Percentiles rank a stretch among this genome's conserved stretches.
phyloP scores from a whole-genome alignment of 2,329 filamentous ascomycete genomes.

The Kalmusia sp. region DNA sequence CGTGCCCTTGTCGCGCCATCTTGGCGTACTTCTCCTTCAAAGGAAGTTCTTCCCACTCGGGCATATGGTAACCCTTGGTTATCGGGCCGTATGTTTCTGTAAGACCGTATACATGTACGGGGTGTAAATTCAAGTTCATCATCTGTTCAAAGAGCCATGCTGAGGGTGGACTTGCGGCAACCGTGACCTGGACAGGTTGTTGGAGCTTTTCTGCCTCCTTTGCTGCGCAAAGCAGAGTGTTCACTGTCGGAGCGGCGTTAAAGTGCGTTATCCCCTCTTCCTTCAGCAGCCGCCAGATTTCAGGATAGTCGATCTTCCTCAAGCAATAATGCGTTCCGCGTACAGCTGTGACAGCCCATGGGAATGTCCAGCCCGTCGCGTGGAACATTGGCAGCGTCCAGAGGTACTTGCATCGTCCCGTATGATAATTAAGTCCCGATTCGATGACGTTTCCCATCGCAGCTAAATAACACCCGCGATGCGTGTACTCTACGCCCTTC shows the following conservation, averaged over 20 bases:
- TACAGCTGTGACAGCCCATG: slow-evolving; percentile 91
- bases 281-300: slow-evolving; percentile 90
- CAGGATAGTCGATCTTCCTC: slow-evolving; percentile 90
- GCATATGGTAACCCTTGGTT: slow-evolving; percentile 89
- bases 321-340: slow-evolving; percentile 95
- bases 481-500: slow-evolving; percentile 92
- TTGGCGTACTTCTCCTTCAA: slow-evolving; percentile 79
- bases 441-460: slow-evolving; percentile 87
- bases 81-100: slow-evolving; percentile 94
- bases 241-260: slow-evolving; percentile 94
- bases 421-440: slow-evolving; percentile 77
- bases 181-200: slow-evolving; percentile 80
- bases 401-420: slow-evolving; percentile 78
- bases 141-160: slow-evolving; percentile 93
- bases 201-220: slow-evolving; percentile 75
- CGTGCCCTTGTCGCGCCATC: slow-evolving; percentile 95
- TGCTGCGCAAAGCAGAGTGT: slow-evolving; percentile 86
- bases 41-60: slow-evolving; percentile 79
- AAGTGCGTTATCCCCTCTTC: slow-evolving; percentile 91
- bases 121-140: slow-evolving; percentile 83
- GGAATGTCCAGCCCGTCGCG: slow-evolving; percentile 78
- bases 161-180: slow-evolving; percentile 89
- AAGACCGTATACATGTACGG: slow-evolving; percentile 90
- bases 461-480: slow-evolving; percentile 86
- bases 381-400: slow-evolving; percentile 94